Percentiles rank a stretch among this genome's conserved stretches.
Conservation (phyloP, 139 green algal genomes). For the Dunaliella primolecta region DNA sequence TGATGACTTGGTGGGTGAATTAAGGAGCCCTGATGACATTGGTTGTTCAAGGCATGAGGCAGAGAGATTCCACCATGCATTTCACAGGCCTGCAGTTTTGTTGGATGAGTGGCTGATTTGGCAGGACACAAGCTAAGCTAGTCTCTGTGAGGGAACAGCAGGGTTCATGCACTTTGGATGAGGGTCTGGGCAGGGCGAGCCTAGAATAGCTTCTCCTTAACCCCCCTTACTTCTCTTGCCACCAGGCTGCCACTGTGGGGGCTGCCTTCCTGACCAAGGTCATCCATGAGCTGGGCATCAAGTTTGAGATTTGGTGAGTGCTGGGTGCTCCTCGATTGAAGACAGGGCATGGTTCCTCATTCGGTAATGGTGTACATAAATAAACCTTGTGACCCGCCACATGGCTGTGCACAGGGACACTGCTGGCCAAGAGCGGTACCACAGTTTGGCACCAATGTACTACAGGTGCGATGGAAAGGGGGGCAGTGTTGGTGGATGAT, state of each 20-base stretch:
- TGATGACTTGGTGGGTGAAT: conserved; percentile 88
- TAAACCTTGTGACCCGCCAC: neutral
- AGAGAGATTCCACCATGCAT: too few species aligned
- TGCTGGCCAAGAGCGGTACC: conserved; percentile 96
- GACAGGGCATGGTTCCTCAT: too few species aligned
- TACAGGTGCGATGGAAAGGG: conserved; percentile 71
- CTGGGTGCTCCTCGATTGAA: too few species aligned
- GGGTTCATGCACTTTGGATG: too few species aligned
- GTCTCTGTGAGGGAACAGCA: too few species aligned
- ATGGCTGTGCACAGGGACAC: conserved; percentile 75
- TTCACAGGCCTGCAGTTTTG: neutral
- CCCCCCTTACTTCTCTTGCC: neutral
- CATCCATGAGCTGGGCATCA: conserved; percentile 90
- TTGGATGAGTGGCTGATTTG: neutral
- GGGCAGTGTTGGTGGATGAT: too few species aligned
- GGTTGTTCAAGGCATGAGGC: too few species aligned
- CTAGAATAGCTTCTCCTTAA: too few species aligned
- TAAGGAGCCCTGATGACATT: too few species aligned
- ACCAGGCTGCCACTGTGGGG: conserved; percentile 95
- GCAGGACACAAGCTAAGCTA: too few species aligned
- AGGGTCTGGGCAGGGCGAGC: too few species aligned
- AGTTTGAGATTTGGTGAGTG: conserved; percentile 97
- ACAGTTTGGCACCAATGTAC: conserved; percentile 98
- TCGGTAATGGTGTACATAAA: too few species aligned
- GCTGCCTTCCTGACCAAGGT: conserved; percentile 98